Percentiles rank a stretch among this genome's conserved stretches.
Evolutionary conservation across 164 flowering plant genomes (phyloP).

Genomic region (Pachysandra terminalis): DNA sequence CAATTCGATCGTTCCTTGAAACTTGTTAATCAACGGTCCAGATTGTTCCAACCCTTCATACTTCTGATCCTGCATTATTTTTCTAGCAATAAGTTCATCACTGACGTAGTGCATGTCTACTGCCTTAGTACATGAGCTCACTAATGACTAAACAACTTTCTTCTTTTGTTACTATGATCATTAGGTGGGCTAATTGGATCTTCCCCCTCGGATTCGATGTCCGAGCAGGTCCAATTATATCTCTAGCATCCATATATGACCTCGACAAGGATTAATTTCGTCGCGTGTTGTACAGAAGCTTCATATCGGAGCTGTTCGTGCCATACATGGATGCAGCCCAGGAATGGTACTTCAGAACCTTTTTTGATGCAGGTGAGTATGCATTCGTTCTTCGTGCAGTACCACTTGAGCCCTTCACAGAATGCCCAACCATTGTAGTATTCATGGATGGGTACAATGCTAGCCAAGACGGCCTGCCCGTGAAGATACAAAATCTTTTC

Average conservation of each 20-base stretch:
- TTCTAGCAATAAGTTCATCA: no score
- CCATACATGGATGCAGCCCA: slow-evolving; percentile 69
- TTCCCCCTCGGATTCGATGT: slow-evolving; percentile 47
- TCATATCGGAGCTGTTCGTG: slow-evolving; percentile 54
- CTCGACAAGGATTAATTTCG: slow-evolving; percentile 29
- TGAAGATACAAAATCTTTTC: slow-evolving; percentile 26
- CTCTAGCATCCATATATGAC: slow-evolving; percentile 53
- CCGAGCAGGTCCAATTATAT: slow-evolving; percentile 55
- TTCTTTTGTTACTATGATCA: neutral
- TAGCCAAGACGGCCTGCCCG: slow-evolving; percentile 37
- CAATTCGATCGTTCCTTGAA: no score
- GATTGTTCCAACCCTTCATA: no score
- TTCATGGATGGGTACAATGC: slow-evolving; percentile 46
- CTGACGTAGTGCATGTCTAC: no score
- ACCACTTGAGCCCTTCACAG: slow-evolving; percentile 42
- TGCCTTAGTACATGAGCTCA: no score
- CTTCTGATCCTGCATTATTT: no score
- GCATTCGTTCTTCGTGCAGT: slow-evolving; percentile 47
- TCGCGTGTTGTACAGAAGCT: slow-evolving; percentile 49
- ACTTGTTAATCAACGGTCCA: no score
- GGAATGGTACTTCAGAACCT: slow-evolving; percentile 57
- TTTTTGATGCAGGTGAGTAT: slow-evolving; percentile 58
- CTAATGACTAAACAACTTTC: no score
- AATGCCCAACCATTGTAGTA: slow-evolving; percentile 50
- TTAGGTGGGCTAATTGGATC: slow-evolving; percentile 64